These are phyloP conservation scores for Haplographium delicatum DNA, from an alignment of 495 filamentous ascomycete genomes.

Conservation along the genomic window DNA sequence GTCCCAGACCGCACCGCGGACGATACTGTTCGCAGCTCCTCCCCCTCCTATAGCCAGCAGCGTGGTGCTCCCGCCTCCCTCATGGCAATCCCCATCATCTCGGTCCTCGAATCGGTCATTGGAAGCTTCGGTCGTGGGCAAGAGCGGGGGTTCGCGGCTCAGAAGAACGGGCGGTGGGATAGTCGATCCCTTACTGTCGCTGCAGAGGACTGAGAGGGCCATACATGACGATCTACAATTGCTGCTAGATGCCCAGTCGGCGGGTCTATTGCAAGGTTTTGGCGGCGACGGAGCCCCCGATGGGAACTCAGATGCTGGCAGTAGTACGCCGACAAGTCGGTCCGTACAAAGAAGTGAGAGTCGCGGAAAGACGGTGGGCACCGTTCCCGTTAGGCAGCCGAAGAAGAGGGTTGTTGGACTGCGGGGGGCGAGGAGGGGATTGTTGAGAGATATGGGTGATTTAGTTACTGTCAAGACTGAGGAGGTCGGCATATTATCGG, in stretches of 20 bases:
- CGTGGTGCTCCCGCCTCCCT: not conserved
- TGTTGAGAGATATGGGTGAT: slow-evolving; percentile 65
- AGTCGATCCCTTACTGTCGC: slow-evolving; percentile 18
- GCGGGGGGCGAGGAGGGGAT: slow-evolving; percentile 61
- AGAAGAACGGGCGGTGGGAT: not conserved
- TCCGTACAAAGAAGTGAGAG: slow-evolving; percentile 24
- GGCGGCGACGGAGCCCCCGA: slow-evolving; percentile 26
- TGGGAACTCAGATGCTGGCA: slow-evolving; percentile 30
- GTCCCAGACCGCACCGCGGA: slow-evolving; percentile 1
- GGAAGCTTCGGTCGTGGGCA: not conserved
- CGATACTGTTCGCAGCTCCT: slow-evolving; percentile 22
- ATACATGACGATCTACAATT: slow-evolving; percentile 74
- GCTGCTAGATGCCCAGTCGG: slow-evolving; percentile 79
- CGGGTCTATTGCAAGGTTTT: slow-evolving; percentile 49
- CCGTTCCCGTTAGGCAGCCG: slow-evolving; percentile 61
- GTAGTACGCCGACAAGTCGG: slow-evolving; percentile 31
- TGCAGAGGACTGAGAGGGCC: slow-evolving; percentile 49
- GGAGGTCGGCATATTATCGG: slow-evolving; percentile 56
- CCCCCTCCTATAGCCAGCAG: slow-evolving; percentile 23
- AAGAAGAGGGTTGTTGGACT: slow-evolving; percentile 50
- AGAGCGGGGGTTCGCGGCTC: slow-evolving; percentile 2
- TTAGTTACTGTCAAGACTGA: slow-evolving; percentile 67
- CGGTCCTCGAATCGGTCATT: not conserved
- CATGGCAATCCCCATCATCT: not conserved
- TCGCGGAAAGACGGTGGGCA: slow-evolving; percentile 29